Evolutionary conservation across 1,284 basidiomycete genomes (phyloP), one percentile per base, ranked within the genome.

Genomic region (Stereum hirsutum): DNA sequence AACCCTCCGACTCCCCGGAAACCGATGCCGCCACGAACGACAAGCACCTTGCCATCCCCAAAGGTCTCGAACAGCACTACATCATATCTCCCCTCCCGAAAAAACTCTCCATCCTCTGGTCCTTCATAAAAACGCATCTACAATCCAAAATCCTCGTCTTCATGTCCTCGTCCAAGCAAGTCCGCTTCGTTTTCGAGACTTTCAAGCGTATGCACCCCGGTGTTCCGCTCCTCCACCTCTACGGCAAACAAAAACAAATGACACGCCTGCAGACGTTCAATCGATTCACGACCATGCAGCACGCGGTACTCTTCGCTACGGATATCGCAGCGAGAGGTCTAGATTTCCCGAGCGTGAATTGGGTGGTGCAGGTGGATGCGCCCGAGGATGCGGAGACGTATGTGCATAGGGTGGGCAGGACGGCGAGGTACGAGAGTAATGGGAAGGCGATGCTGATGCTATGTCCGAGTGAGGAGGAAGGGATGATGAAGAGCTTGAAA

Each of bases 321-420:
- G 95, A 99, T 60, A 88, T 99, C 52, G 95, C 96, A 21, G 93
- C 95, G 2, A 81, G 96, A 45, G 95, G 95, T 11, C 73, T 99
- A 46, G 96, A 99, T 64, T 99, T 99, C 61, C 94, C 96, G 3
- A 78, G 89, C 0, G 85, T 99, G 21, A 91, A 97, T 61, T 99
- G 96, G 95, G 95, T 99, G 10, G 63, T 99, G 27, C 96, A 99
- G 61, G 70, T 94, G n/a, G 95, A 99, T 61, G 91, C 89, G 20
- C 95, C 95, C 0, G 95, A 99, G 63, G 94, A 98, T 57, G 89
- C 86, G n/a, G 94, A 96, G 48, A 97, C 92, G 10, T 99, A 99
- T 61, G 92, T 99, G 38, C 95, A 99, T 61, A 82, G 95, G 20
- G 95, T 99, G 1, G 95, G 95, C 1, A 74, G 95, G 42, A 99